Percentiles rank a stretch among this genome's conserved stretches.
These are phyloP conservation scores for Lactifluus echinatus DNA, from an alignment of 768 basidiomycete species.

Conservation along the genomic window DNA sequence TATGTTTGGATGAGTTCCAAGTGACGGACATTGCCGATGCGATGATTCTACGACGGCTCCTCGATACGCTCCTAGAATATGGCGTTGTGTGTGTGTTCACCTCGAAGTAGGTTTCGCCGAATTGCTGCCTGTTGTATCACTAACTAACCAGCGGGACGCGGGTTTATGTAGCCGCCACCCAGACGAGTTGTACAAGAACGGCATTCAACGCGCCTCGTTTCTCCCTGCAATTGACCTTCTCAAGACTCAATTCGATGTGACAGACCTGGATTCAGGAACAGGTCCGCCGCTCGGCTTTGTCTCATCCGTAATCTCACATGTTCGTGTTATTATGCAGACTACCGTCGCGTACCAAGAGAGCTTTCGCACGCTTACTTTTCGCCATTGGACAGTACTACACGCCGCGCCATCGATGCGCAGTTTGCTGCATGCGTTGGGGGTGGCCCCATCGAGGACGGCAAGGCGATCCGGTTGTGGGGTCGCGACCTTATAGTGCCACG, in stretches of 20 bases:
- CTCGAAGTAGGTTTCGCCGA: conserved; percentile 68
- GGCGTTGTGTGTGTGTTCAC: conserved; percentile 95
- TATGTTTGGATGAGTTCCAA: conserved; percentile 99
- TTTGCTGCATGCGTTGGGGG: conserved; percentile 63
- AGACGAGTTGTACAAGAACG: conserved; percentile 96
- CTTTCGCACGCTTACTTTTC: conserved; percentile 92
- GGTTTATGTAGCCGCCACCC: conserved; percentile 72
- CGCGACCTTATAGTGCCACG: conserved; percentile 71
- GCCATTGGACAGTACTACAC: conserved; percentile 61
- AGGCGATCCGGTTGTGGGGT: conserved; percentile 82
- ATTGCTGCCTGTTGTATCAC: neutral
- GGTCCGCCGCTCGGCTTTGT: conserved; percentile 37
- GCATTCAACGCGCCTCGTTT: conserved; percentile 93
- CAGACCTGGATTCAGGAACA: conserved; percentile 92
- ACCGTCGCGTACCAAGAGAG: conserved; percentile 86
- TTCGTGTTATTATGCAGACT: conserved; percentile 45
- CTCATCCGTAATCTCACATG: neutral
- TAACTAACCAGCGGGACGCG: neutral
- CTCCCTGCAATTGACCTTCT: conserved; percentile 90
- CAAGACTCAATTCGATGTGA: conserved; percentile 78
- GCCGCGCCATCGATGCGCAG: conserved; percentile 70
- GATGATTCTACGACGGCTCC: conserved; percentile 88
- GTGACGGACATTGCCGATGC: conserved; percentile 97
- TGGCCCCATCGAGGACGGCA: conserved; percentile 48
- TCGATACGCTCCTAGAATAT: conserved; percentile 78